These are phyloP conservation scores for Fraxinus velutina DNA, from an alignment of 305 asterid genomes.

Conservation along the genomic window DNA sequence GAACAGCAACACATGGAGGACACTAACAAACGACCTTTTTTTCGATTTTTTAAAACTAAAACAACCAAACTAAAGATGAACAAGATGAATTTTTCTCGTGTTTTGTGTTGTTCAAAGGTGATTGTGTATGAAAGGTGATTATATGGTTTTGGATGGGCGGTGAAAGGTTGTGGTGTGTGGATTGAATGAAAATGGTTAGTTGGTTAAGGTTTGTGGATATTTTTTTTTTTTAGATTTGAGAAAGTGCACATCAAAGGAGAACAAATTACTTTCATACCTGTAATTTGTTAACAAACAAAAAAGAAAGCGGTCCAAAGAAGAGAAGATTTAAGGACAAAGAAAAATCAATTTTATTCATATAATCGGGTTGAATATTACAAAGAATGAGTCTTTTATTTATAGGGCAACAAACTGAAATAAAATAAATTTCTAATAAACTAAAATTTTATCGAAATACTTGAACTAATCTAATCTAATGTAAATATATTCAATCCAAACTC, in stretches of 20 bases:
- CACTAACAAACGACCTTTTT: neutral
- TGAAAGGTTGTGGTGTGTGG: neutral
- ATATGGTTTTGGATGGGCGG: neutral
- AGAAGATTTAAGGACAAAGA: neutral
- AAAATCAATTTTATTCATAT: neutral
- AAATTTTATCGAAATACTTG: neutral
- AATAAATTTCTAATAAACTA: neutral
- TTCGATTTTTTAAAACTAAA: neutral
- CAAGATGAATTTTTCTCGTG: neutral
- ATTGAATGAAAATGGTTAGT: neutral
- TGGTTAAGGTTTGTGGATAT: neutral
- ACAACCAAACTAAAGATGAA: neutral
- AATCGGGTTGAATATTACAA: neutral
- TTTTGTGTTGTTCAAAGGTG: neutral
- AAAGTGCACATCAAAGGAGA: neutral
- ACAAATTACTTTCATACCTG: neutral
- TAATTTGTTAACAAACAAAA: neutral
- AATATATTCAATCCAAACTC: neutral
- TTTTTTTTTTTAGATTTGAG: neutral
- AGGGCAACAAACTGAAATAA: neutral
- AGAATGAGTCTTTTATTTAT: neutral
- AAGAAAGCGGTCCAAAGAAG: neutral
- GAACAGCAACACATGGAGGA: neutral
- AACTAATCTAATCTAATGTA: neutral
- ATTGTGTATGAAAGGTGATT: neutral